Evolutionary conservation across 768 basidiomycete genomes (phyloP).

Genomic region (Russula sp.): DNA sequence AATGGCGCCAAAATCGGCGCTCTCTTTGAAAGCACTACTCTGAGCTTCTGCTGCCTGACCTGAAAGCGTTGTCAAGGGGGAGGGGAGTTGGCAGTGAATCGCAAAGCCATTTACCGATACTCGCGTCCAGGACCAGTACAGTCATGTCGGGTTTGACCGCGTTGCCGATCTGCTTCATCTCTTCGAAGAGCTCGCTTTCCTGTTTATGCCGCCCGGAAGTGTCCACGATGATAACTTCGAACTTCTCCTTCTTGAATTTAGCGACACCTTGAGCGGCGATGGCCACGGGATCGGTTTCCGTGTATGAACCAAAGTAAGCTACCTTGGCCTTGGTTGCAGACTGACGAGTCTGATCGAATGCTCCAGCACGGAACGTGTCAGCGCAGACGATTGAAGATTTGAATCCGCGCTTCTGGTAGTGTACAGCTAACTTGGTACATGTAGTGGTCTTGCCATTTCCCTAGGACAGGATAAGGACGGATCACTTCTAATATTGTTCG

Average conservation of each 20-base stretch:
- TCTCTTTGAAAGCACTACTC: slow-evolving; percentile 95
- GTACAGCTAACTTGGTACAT: slow-evolving; percentile 96
- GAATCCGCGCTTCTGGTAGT: slow-evolving; percentile 96
- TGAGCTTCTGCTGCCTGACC: slow-evolving; percentile 98
- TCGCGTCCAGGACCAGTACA: slow-evolving; percentile 91
- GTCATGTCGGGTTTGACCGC: slow-evolving; percentile 98
- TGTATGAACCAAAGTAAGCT: slow-evolving; percentile 98
- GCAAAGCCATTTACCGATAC: slow-evolving; percentile 62
- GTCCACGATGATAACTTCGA: slow-evolving; percentile 98
- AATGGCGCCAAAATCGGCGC: slow-evolving; percentile 95
- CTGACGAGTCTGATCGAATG: slow-evolving; percentile 98
- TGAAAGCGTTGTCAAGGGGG: slow-evolving; percentile 20
- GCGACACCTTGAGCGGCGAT: slow-evolving; percentile 93
- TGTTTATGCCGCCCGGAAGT: slow-evolving; percentile 97
- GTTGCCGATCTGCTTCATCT: slow-evolving; percentile 95
- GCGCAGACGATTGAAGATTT: slow-evolving; percentile 97
- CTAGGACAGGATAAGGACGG: slow-evolving; percentile 41
- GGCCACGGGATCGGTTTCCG: slow-evolving; percentile 94
- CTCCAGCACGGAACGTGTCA: slow-evolving; percentile 98
- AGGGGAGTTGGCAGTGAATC: too few species aligned
- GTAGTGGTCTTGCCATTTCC: slow-evolving; percentile 99
- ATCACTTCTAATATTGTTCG: slow-evolving; percentile 29
- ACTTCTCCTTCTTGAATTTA: slow-evolving; percentile 97
- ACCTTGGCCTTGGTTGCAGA: slow-evolving; percentile 99
- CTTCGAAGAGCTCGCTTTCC: slow-evolving; percentile 92